These are phyloP conservation scores for Areca catechu DNA, from an alignment of 176 grass and related monocot species.

Conservation along the genomic window DNA sequence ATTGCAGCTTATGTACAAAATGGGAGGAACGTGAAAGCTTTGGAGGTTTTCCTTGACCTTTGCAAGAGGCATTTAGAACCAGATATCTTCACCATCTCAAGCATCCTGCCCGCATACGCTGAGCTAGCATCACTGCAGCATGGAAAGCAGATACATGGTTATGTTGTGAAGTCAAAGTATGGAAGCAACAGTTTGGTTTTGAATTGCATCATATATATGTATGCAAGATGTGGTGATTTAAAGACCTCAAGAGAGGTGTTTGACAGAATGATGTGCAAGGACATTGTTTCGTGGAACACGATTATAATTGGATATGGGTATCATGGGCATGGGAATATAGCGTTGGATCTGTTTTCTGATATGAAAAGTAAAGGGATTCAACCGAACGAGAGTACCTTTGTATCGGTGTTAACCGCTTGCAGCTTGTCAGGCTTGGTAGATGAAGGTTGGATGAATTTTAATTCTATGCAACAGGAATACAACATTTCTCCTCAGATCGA, in stretches of 20 bases:
- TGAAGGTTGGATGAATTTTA: slow-evolving; percentile 71
- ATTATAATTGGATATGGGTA: slow-evolving; percentile 80
- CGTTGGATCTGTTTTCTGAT: slow-evolving; percentile 45
- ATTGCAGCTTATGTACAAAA: slow-evolving; percentile 56
- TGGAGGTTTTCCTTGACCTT: slow-evolving; percentile 44
- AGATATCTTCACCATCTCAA: slow-evolving; percentile 69
- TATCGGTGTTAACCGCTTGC: slow-evolving; percentile 83
- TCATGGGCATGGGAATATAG: slow-evolving; percentile 59
- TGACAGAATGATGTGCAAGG: slow-evolving; percentile 38
- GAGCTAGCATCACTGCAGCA: slow-evolving; percentile 46
- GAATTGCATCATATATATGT: slow-evolving; percentile 70
- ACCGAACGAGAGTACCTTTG: slow-evolving; percentile 70
- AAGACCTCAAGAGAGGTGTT: slow-evolving; percentile 52
- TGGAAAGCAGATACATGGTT: slow-evolving; percentile 73
- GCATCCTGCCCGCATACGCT: slow-evolving; percentile 48
- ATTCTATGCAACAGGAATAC: slow-evolving; percentile 62
- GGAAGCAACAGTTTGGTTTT: slow-evolving; percentile 35
- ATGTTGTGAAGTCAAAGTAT: slow-evolving; percentile 42
- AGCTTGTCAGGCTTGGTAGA: slow-evolving; percentile 51
- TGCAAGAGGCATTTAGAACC: slow-evolving; percentile 35
- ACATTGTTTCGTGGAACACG: slow-evolving; percentile 77
- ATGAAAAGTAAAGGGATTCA: slow-evolving; percentile 48
- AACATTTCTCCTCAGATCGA: slow-evolving; percentile 59
- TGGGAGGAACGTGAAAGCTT: slow-evolving; percentile 40
- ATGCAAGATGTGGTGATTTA: slow-evolving; percentile 64